These are phyloP conservation scores for Euphorbia tirucalli DNA, from an alignment of 345 rosid genomes.

Conservation along the genomic window DNA sequence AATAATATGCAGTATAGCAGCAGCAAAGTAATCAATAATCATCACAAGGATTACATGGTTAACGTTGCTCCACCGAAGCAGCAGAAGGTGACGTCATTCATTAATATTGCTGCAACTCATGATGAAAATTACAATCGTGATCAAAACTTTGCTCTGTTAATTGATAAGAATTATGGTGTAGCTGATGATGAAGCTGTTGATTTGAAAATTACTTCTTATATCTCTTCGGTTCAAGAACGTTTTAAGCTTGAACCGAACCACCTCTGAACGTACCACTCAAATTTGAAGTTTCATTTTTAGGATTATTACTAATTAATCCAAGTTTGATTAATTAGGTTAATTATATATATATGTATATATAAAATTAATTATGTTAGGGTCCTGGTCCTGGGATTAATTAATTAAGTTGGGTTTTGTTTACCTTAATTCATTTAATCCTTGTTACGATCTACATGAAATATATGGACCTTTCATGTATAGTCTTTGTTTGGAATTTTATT, in stretches of 20 bases:
- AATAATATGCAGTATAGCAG: slow-evolving; percentile 25
- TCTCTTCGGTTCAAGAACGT: slow-evolving; percentile 54
- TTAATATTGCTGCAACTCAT: too few relatives aligned
- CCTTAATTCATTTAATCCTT: not conserved
- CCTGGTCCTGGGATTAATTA: not conserved
- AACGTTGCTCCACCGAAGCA: slow-evolving; percentile 34
- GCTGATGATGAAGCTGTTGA: slow-evolving; percentile 45
- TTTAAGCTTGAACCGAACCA: slow-evolving; percentile 47
- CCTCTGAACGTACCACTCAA: slow-evolving; percentile 25
- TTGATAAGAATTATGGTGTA: slow-evolving; percentile 31
- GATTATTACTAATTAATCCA: too few relatives aligned
- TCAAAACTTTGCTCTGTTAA: slow-evolving; percentile 4
- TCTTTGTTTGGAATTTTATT: too few relatives aligned
- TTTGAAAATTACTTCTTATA: slow-evolving; percentile 44
- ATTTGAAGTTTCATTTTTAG: slow-evolving; percentile 8
- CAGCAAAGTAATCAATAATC: slow-evolving; percentile 25
- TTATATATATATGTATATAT: too few relatives aligned
- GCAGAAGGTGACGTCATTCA: slow-evolving; percentile 33
- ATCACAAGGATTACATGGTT: slow-evolving; percentile 28
- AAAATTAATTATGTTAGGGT: too few relatives aligned
- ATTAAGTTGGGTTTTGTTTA: not conserved
- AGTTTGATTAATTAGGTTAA: too few relatives aligned
- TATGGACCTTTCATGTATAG: too few relatives aligned
- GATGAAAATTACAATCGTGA: too few relatives aligned
- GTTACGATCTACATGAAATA: not conserved